Conservation (phyloP, 371 early-diverging fungal genomes). For the Rhizopus arrhizus region DNA sequence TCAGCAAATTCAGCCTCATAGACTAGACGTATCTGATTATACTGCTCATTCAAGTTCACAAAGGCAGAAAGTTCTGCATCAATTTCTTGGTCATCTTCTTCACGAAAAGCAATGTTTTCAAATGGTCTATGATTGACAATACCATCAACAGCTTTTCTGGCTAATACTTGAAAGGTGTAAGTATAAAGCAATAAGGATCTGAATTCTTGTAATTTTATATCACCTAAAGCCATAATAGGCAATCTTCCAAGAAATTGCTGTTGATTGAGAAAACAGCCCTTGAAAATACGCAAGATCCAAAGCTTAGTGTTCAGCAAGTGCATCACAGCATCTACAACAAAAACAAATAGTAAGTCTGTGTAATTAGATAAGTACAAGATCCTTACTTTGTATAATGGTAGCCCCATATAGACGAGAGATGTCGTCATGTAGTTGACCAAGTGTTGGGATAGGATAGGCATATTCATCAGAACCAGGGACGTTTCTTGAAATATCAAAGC, state of each 20-base stretch:
- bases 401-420: neutral
- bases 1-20: neutral
- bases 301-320: neutral
- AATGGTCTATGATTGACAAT: neutral
- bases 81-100: neutral
- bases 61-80: neutral
- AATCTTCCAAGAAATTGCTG: neutral
- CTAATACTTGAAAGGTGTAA: too few species aligned
- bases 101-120: constrained; percentile 1
- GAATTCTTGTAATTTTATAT: too few species aligned
- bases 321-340: neutral
- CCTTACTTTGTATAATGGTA: neutral
- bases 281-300: neutral
- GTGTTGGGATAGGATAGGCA: neutral
- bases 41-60: neutral
- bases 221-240: constrained; percentile 1
- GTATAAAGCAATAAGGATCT: too few species aligned
- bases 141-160: neutral
- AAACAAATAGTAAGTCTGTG: too few species aligned
- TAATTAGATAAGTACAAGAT: neutral
- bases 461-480: neutral
- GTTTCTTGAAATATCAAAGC: too few species aligned
- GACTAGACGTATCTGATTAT: neutral
- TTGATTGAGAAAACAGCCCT: neutral
- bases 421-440: neutral